Evolutionary conservation across 139 green algal genomes (phyloP), one percentile per base, ranked within the genome.

Genomic region (Closterium sp.): DNA sequence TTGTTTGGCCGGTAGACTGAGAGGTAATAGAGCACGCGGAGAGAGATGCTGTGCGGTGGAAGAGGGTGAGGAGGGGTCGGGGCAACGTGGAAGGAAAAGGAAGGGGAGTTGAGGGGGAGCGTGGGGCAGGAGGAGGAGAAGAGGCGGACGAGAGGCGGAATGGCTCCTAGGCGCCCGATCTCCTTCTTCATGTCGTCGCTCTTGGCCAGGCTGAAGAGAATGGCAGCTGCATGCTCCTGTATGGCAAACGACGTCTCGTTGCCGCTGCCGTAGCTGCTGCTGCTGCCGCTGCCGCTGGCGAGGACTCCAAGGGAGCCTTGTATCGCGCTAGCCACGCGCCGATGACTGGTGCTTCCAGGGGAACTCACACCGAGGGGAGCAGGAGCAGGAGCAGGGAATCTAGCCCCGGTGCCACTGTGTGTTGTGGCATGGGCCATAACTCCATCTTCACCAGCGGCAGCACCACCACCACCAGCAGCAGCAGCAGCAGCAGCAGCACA

Each of bases 21-120:
- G 84, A 87, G 84, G 27, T 87, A 87, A 24, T 87, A 87, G n/a
- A 87, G 84, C 21, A 87, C 84, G n/a, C 84, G 84, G n/a, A 87
- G n/a, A 13, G 84, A 30, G 28, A 87, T 87, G 50, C 50, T 73
- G 50, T 30, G 84, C 22, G 84, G 84, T 29, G n/a, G 84, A 4
- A 87, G 84, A 24, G 84, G 84, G 27, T 30, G 84, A 21, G n/a
- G 84, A 28, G 84, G 84, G 84, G 84, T 29, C 9, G 28, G 84
- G 84, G 84, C 22, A 24, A 87, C n/a, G 84, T 34, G 84, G 84
- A 87, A 87, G 84, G n/a, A 31, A 24, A 87, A 87, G 84, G n/a
- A 31, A 87, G 84, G 28, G 28, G 28, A 87, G 84, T 29, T 24
- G 84, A 31, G 84, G 84, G n/a, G 28, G 84, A 31, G 84, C 13